Evolutionary conservation across 2,329 filamentous ascomycete genomes (phyloP).

Genomic region (Phyllosticta citriasiana): DNA sequence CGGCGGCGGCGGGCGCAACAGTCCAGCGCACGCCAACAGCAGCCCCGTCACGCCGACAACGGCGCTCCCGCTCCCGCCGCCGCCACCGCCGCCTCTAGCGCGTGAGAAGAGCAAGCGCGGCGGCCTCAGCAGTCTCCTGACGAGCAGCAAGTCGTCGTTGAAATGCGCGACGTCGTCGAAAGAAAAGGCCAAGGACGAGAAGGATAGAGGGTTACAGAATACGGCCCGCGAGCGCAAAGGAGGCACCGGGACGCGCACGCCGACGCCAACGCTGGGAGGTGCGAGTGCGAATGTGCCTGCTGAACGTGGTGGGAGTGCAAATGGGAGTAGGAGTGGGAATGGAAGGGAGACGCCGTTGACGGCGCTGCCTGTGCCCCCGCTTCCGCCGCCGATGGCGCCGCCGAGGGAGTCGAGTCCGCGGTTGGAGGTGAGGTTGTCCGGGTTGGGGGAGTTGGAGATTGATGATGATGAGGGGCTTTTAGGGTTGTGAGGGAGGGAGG

Average conservation of each 20-base stretch:
- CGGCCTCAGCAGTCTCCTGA: too few relatives aligned
- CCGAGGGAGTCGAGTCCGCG: neutral
- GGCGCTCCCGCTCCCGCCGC: neutral
- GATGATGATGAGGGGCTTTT: neutral
- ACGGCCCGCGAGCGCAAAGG: neutral
- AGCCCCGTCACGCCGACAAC: neutral
- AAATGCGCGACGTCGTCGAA: too few relatives aligned
- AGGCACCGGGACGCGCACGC: neutral
- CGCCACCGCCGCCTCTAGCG: neutral
- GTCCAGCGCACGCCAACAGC: too few relatives aligned
- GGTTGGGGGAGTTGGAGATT: neutral
- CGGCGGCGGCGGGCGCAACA: neutral
- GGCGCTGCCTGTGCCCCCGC: neutral
- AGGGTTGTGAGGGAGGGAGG: neutral
- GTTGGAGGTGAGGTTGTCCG: neutral
- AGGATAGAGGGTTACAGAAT: neutral
- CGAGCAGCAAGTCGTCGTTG: too few relatives aligned
- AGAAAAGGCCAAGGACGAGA: too few relatives aligned
- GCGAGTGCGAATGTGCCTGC: too few relatives aligned
- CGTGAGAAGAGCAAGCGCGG: neutral
- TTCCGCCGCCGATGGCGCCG: constrained; percentile 3
- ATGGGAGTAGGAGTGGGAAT: neutral
- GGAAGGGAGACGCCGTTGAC: neutral
- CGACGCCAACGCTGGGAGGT: neutral
- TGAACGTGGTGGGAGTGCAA: too few relatives aligned